A percentile compares a stretch with the other conserved stretches of the same genome.
Evolutionary conservation across 1,139 yeast genomes (phyloP).

Genomic region (Hyphopichia khmerensis): DNA sequence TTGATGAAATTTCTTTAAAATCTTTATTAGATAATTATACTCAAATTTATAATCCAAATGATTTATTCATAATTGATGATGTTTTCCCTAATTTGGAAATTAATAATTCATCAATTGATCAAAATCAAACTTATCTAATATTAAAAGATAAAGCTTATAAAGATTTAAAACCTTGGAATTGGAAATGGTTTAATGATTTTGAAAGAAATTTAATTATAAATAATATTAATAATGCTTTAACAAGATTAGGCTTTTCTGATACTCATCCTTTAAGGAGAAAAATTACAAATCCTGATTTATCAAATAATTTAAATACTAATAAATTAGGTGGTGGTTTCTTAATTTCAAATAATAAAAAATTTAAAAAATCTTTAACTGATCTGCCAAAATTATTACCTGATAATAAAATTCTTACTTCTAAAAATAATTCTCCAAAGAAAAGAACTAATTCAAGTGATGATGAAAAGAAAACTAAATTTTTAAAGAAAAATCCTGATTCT

Average conservation of each 20-base stretch:
- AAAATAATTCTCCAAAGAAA: neutral
- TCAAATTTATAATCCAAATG: conserved; percentile 33
- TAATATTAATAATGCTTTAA: conserved; percentile 40
- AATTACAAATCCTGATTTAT: conserved; percentile 18
- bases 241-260: conserved; percentile 43
- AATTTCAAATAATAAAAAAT: conserved; percentile 3
- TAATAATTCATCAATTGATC: conserved; percentile 11
- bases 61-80: conserved; percentile 33
- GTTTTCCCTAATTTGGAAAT: conserved; percentile 22
- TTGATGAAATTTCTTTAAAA: conserved; percentile 6
- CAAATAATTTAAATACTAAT: conserved; percentile 6
- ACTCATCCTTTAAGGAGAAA: conserved; percentile 46
- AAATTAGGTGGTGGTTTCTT: conserved; percentile 24
- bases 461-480: neutral
- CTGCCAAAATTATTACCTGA: conserved; percentile 13
- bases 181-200: conserved; percentile 31
- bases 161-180: conserved; percentile 41
- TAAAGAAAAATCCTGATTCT: too few relatives aligned
- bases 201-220: conserved; percentile 34
- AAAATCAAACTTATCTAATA: conserved; percentile 15
- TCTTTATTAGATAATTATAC: conserved; percentile 17
- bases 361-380: conserved; percentile 20
- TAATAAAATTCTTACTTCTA: neutral
- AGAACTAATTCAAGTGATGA: neutral
- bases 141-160: conserved; percentile 45